phyloP scores from a whole-genome alignment of 83 land plant species.

The Thuja plicata region DNA sequence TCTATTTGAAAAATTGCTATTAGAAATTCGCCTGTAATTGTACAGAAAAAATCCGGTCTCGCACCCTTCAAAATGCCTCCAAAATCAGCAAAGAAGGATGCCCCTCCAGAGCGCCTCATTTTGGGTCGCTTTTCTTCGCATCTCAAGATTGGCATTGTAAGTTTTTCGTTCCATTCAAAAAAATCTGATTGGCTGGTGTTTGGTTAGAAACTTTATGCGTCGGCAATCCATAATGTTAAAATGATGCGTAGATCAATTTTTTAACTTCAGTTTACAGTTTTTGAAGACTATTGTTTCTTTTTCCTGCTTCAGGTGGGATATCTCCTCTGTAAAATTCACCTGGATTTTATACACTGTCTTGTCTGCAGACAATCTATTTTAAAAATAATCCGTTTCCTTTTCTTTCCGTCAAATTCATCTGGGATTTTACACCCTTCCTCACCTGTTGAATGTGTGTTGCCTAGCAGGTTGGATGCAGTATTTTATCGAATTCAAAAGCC shows the following conservation, averaged over 20 bases:
- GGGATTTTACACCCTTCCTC: too few relatives aligned
- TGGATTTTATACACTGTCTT: too few relatives aligned
- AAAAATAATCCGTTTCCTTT: too few relatives aligned
- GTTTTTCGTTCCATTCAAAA: conserved; percentile 13
- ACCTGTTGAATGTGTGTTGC: too few relatives aligned
- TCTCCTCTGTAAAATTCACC: too few relatives aligned
- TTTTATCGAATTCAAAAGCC: too few relatives aligned
- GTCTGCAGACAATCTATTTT: too few relatives aligned
- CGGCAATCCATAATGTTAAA: background rate
- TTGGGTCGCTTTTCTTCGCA: conserved; percentile 98
- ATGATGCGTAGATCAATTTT: background rate
- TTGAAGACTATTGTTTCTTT: background rate
- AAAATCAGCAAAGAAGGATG: conserved; percentile 87
- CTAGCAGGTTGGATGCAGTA: too few relatives aligned
- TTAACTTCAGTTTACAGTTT: background rate
- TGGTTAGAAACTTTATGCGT: background rate
- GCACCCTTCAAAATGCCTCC: conserved; percentile 53
- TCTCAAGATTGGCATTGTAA: conserved; percentile 97
- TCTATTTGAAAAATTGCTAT: too few relatives aligned
- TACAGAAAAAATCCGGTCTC: background rate
- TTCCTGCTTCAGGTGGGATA: background rate
- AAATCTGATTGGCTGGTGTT: background rate
- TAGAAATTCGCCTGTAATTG: background rate
- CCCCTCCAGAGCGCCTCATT: conserved; percentile 84
- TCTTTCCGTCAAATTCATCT: too few relatives aligned